Conservation (phyloP, 371 early-diverging fungal species). For the Lichtheimia ornata region DNA sequence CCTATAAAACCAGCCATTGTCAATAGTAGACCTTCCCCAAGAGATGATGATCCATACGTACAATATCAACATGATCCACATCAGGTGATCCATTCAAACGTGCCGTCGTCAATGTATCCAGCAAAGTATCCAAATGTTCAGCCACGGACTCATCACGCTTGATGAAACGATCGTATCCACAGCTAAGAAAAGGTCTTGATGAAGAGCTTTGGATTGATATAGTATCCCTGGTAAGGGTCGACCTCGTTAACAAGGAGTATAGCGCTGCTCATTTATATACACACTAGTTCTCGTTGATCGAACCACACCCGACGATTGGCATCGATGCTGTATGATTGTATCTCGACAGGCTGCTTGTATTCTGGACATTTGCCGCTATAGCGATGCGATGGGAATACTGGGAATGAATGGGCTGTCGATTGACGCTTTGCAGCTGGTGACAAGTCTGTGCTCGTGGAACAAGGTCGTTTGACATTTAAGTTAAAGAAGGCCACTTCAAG, state of each 20-base stretch:
- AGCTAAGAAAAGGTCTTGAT: conserved; percentile 42
- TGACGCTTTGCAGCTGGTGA: conserved; percentile 4
- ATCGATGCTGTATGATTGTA: conserved; percentile 79
- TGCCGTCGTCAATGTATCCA: conserved; percentile 57
- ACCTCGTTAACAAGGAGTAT: neutral
- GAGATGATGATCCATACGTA: conserved; percentile 18
- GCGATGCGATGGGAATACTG: conserved; percentile 15
- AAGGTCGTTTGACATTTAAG: neutral
- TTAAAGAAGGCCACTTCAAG: too few species aligned
- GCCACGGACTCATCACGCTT: conserved; percentile 57
- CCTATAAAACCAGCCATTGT: conserved; percentile 15
- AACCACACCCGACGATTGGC: conserved; percentile 59
- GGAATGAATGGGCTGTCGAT: neutral
- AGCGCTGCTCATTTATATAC: neutral
- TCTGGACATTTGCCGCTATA: conserved; percentile 56
- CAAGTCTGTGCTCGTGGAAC: neutral
- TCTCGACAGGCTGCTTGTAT: conserved; percentile 76
- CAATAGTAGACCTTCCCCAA: neutral
- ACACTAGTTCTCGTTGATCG: conserved; percentile 71
- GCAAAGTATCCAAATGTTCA: conserved; percentile 84
- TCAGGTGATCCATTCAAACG: conserved; percentile 15
- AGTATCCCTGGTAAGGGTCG: conserved; percentile 61
- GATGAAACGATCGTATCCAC: conserved; percentile 63
- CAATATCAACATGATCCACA: conserved; percentile 39
- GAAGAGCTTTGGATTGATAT: conserved; percentile 30